Base-by-base conservation (phyloP, 768 basidiomycete genomes). In the Tylopilus vinaceipallidus region DNA sequence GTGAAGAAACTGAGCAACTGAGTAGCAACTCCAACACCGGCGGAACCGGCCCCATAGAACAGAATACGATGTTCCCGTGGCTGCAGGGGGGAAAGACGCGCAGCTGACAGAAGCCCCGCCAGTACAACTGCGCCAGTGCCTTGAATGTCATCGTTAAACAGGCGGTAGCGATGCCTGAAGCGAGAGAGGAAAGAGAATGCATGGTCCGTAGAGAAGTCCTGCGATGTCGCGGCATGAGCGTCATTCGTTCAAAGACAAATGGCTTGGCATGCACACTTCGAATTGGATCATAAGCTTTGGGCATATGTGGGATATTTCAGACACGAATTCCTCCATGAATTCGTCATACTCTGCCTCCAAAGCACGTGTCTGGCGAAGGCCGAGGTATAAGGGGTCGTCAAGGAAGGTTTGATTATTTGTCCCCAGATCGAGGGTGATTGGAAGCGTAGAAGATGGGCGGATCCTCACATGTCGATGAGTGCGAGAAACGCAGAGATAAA, bases 251-350 rank as follows among this genome's bases (percentile, higher is more conserved):
- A 8, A 56, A 24, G 20, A n/a, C 9, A 9, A 26, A 16, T 13
- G 6, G 9, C 43, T 37, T 3, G 7, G 13, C 17, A 11, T 24
- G n/a, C 4, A 14, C 39, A 82, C 85, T 73, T 91, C 90, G 56
- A 91, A 93, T 69, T 95, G 93, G 53, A 95, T 76, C 63, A 95
- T 75, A 42, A 91, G 75, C 57, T 88, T 84, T 0, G 92, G 93
- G 76, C 86, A 94, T 11, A 78, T 74, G 34, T 64, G 63, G 16
- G 77, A 71, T 77, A 95, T 89, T 67, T 89, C 91, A 34, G 74
- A 63, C 89, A 97, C 92, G 71, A 97, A 94, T 65, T 91, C 88
- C 61, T 94, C 91, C 86, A 97, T 90, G 69, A 95, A 93, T 39
- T 77, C 86, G 17, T 78, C 76, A 75, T 88, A 87, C 60, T 82